Evolutionary conservation across 2,329 filamentous ascomycete species (phyloP).

Genomic region (Claviceps pazoutovae): DNA sequence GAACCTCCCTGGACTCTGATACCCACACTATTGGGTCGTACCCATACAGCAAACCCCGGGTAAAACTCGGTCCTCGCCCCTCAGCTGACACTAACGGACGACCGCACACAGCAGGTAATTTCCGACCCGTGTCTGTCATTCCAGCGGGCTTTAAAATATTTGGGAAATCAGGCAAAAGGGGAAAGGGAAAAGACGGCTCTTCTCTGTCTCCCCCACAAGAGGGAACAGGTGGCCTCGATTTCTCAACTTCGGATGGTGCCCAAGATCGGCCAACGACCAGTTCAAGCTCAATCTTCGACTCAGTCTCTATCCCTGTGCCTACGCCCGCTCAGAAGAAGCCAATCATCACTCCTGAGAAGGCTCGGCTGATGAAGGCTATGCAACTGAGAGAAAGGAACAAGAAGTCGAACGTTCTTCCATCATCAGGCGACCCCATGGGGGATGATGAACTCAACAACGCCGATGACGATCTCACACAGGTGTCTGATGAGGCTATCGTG

Average conservation of each 20-base stretch:
- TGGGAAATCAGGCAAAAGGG: constrained; percentile 41
- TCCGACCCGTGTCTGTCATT: constrained; percentile 63
- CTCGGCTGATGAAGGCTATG: constrained; percentile 84
- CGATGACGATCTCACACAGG: constrained; percentile 3
- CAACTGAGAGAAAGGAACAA: constrained; percentile 76
- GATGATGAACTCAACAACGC: constrained; percentile 8
- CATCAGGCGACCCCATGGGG: background rate
- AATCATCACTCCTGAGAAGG: constrained; percentile 73
- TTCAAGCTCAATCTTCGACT: constrained; percentile 30
- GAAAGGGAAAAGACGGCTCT: constrained; percentile 14
- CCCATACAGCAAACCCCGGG: constrained; percentile 54
- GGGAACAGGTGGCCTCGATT: constrained; percentile 22
- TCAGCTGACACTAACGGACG: constrained; percentile 51
- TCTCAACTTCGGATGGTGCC: constrained; percentile 11
- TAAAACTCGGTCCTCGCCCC: constrained; percentile 78
- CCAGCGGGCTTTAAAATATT: constrained; percentile 67
- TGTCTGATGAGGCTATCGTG: constrained; percentile 12
- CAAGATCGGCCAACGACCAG: constrained; percentile 26
- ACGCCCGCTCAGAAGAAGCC: constrained; percentile 29
- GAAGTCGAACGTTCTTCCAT: constrained; percentile 15
- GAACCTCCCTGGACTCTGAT: constrained; percentile 36
- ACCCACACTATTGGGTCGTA: constrained; percentile 29
- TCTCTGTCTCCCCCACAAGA: constrained; percentile 19
- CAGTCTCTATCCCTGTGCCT: constrained; percentile 20
- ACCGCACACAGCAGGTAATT: constrained; percentile 46